phyloP scores from a whole-genome alignment of 306 rosid genomes.

The Glycyrrhiza uralensis region DNA sequence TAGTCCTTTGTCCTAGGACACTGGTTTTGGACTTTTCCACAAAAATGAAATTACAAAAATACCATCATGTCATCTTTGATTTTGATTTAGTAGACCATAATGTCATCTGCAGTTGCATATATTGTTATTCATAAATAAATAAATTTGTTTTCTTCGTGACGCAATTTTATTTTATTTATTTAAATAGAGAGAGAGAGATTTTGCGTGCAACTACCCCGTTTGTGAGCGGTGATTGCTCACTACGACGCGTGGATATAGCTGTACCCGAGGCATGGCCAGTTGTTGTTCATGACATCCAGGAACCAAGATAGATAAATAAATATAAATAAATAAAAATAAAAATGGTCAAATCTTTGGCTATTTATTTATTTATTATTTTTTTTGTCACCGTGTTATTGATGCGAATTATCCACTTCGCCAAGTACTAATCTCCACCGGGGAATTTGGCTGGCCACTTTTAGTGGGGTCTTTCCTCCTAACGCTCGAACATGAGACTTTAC shows the following conservation, averaged over 20 bases:
- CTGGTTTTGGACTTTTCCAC: background rate
- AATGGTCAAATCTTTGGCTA: constrained; percentile 2
- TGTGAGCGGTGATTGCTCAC: constrained; percentile 1
- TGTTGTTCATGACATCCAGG: constrained; percentile 30
- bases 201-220: constrained; percentile 17
- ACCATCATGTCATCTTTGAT: background rate
- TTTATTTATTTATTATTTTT: background rate
- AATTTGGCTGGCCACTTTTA: too few relatives aligned
- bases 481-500: too few relatives aligned
- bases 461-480: too few relatives aligned
- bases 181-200: background rate
- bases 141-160: background rate
- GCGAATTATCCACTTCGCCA: too few relatives aligned
- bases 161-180: background rate
- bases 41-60: background rate
- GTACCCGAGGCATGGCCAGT: constrained; percentile 33
- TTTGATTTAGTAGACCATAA: too few relatives aligned
- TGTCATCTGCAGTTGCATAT: background rate
- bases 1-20: background rate
- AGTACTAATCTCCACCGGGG: too few relatives aligned
- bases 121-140: background rate
- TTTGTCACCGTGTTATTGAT: too few relatives aligned
- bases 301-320: background rate
- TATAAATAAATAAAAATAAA: background rate
- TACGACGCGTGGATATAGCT: constrained; percentile 40